Evolutionary conservation across 768 basidiomycete species (phyloP), one percentile per base, ranked within the genome.

Genomic region (Tephrocybe sp.): DNA sequence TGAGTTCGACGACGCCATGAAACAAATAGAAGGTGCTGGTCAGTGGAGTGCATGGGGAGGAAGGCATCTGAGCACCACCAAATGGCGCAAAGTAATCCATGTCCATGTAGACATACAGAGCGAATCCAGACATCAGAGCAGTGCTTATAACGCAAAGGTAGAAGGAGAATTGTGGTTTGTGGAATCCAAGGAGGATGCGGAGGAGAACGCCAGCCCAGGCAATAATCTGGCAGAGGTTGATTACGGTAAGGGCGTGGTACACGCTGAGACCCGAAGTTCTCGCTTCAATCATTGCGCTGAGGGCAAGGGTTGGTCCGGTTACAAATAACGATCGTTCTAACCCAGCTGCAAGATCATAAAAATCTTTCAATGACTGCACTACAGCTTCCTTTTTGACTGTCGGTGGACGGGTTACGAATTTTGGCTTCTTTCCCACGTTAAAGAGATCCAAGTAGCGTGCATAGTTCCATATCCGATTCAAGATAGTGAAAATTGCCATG

Each of bases 161-260:
- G 42, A 43, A 10, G 42, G 42, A 23, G 19, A n/a, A n/a, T 31
- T 26, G 22, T n/a, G 31, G 42, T n/a, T n/a, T 43, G 34, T 35
- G 4, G 11, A 35, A 16, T 4, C 16, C 51, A 2, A 44, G 38
- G 2, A 45, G 13, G 4, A 51, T 4, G 41, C 36, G 42, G 16
- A 52, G 51, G 23, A 52, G 14, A 23, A 52, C 41, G 1, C 51
- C 51, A 17, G 45, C 36, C 51, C 51, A 52, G 26, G 46, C 46
- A 22, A 46, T 46, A 3, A 52, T 52, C 45, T 52, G 51, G 39
- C 51, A 46, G 17, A 52, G 40, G n/a, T 52, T 52, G 13, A 52
- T 44, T 8, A 52, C 39, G 31, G 46, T 35, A 5, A 52, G 17
- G 6, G 39, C 45, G 16, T 46, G 44, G 30, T 52, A 52, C 17